Base-by-base conservation (phyloP, 768 basidiomycete species). In the Dentipellis sp. region DNA sequence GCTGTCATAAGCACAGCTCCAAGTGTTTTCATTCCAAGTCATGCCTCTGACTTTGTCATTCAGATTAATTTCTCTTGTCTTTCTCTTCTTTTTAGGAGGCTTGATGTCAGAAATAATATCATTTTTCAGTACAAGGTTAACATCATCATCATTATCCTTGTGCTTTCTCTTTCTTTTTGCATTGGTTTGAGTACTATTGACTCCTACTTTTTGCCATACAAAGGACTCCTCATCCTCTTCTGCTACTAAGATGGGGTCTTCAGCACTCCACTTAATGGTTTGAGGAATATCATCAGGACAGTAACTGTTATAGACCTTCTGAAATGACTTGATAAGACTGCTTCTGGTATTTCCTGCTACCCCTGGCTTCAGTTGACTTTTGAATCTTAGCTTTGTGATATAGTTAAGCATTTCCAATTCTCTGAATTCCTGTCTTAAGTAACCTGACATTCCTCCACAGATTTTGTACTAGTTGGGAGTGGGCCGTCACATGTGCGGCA, bases 401-500 rank as follows among this genome's bases (percentile, higher is more conserved):
- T 61, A 29, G 53, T 58, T 50, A 19, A 61, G 40, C 11, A 61
- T 35, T 39, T 61, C 56, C 8, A 59, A 22, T n/a, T 57, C 56
- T 29, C 56, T 38, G 39, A 64, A 65, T 49, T 67, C 62, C 53
- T 59, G 50, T 12, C 61, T 47, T 14, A 67, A 50, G 45, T 50
- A 52, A 11, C 57, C 55, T 4, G 56, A 40, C 1, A 60, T 21
- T 9, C 64, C 58, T 11, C 56, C 54, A 9, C 8, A 52, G 10
- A 64, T 50, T 19, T 59, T 56, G 0, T 14, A n/a, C n/a, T n/a
- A n/a, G n/a, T n/a, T n/a, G n/a, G n/a, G n/a, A n/a, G n/a, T n/a
- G n/a, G n/a, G n/a, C n/a, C n/a, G n/a, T n/a, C n/a, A n/a, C n/a
- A n/a, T n/a, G n/a, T n/a, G n/a, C n/a, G n/a, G n/a, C n/a, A n/a